Evolutionary conservation across 139 green algal genomes (phyloP).

Genomic region (Picochlorum costavermella): DNA sequence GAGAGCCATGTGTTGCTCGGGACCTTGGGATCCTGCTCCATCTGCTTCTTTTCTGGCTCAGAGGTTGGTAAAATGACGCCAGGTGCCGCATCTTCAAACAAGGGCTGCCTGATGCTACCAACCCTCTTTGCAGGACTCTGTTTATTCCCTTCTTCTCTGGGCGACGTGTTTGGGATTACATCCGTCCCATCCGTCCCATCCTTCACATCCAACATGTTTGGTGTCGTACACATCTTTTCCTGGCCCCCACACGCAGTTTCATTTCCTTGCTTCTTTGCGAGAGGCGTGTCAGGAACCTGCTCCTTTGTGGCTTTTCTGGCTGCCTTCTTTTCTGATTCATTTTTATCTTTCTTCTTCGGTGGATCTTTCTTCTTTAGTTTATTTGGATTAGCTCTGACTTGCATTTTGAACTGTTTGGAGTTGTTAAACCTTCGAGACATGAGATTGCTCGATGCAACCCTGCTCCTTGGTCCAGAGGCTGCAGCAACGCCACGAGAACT

Average conservation of each 20-base stretch:
- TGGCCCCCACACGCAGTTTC: no score
- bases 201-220: no score
- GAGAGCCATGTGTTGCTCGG: neutral
- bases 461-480: neutral
- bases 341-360: neutral
- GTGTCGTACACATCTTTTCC: no score
- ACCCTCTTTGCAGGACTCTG: neutral
- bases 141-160: neutral
- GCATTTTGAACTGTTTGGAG: constrained; percentile 8
- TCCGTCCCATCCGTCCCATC: neutral
- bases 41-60: neutral
- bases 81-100: neutral
- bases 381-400: neutral
- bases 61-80: neutral
- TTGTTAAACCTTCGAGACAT: constrained; percentile 3
- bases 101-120: neutral
- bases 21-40: neutral
- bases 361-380: neutral
- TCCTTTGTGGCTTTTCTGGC: neutral
- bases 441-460: neutral
- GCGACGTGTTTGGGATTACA: neutral
- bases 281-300: no score
- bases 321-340: neutral
- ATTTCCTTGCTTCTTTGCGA: no score
- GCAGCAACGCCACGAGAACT: neutral